These are phyloP conservation scores for Ceriops decandra DNA, from an alignment of 345 rosid species.

Conservation along the genomic window DNA sequence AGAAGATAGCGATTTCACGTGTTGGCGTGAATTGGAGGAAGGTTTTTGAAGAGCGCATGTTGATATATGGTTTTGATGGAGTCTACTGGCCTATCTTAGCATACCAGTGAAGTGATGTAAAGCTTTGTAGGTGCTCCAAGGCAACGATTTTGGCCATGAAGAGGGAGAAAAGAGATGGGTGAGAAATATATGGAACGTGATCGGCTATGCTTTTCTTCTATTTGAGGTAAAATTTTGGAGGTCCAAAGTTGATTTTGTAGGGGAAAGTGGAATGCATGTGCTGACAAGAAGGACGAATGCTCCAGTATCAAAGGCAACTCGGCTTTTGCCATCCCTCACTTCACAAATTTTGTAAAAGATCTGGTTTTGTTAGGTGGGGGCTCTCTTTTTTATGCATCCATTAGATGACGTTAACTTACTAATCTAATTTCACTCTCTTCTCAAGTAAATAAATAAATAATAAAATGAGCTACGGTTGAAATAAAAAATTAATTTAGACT, in stretches of 20 bases:
- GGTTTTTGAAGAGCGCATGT: too few species aligned
- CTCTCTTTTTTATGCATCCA: constrained; percentile 34
- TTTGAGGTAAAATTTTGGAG: constrained; percentile 23
- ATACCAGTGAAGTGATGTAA: not conserved
- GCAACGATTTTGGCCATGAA: constrained; percentile 11
- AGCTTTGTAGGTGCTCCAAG: not conserved
- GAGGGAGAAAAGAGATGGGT: constrained; percentile 16
- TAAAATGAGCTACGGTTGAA: too few species aligned
- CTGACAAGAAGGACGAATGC: constrained; percentile 63
- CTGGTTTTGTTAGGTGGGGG: constrained; percentile 51
- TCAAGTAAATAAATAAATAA: not conserved
- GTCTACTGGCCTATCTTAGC: too few species aligned
- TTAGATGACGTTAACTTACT: not conserved
- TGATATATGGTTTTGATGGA: too few species aligned
- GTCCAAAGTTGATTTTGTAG: constrained; percentile 74
- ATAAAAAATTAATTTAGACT: too few species aligned
- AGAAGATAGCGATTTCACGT: constrained; percentile 15
- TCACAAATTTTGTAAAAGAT: constrained; percentile 37
- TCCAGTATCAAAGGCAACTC: constrained; percentile 72
- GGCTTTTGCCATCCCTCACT: constrained; percentile 37
- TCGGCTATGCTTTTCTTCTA: constrained; percentile 26
- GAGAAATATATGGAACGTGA: constrained; percentile 12
- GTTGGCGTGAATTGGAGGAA: constrained; percentile 7
- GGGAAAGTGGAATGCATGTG: constrained; percentile 98
- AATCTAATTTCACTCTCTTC: too few species aligned